A percentile compares a stretch with the other conserved stretches of the same genome.
phyloP scores from a whole-genome alignment of 768 basidiomycete species.

The Tricholoma furcatifolium region DNA sequence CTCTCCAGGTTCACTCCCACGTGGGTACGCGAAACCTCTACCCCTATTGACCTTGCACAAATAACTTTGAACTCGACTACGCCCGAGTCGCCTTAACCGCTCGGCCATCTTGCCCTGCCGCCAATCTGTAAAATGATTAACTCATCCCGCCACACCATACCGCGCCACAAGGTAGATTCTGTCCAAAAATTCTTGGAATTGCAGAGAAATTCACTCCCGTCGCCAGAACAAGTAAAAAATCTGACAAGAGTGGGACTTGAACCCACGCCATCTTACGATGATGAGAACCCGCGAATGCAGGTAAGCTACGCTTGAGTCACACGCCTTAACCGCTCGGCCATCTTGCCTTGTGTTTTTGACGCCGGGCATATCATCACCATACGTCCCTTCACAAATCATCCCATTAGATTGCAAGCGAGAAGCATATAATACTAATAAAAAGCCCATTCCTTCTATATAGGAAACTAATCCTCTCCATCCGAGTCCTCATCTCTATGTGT shows the following conservation, averaged over 20 bases:
- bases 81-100: constrained; percentile 47
- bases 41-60: too few relatives aligned
- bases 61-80: too few relatives aligned
- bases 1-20: too few relatives aligned
- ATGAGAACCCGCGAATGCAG: constrained; percentile 19
- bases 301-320: constrained; percentile 44
- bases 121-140: background rate
- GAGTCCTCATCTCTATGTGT: constrained; percentile 11
- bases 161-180: background rate
- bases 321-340: constrained; percentile 50
- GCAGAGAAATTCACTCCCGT: too few relatives aligned
- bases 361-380: background rate
- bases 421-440: constrained; percentile 9
- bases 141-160: background rate
- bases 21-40: too few relatives aligned
- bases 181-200: background rate
- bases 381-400: constrained; percentile 13
- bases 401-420: constrained; percentile 18
- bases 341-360: constrained; percentile 34
- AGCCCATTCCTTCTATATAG: background rate
- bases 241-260: constrained; percentile 22
- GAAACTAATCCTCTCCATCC: background rate
- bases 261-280: constrained; percentile 18
- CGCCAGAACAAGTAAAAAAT: too few relatives aligned
- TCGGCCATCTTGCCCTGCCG: constrained; percentile 45